Evolutionary conservation across 176 grass and related monocot genomes (phyloP), one percentile per base, ranked within the genome.

Genomic region (Triticum dicoccoides): DNA sequence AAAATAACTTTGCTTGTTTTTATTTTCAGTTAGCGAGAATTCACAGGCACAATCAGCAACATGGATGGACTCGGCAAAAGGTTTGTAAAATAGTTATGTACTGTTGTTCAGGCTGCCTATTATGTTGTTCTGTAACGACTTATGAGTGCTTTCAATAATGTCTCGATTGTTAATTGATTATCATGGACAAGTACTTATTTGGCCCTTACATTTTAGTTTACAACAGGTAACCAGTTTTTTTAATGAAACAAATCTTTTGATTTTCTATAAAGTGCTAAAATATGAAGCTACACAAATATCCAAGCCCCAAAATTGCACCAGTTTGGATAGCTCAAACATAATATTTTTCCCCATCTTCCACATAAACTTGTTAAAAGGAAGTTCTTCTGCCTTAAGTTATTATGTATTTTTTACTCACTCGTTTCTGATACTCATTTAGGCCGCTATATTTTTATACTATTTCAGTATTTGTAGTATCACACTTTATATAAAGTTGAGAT

Each of bases 1-100:
- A 59, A 49, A 29, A 81, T 83, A 5, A 72, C 34, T 47, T 10
- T 44, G 13, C 38, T 69, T 69, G 4, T 69, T 77, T 59, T 37
- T 81, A 20, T 42, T 45, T 45, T 11, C 85, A 99, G 97, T 88
- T 99, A 56, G 64, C 92, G 79, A 91, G 97, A 90, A 99, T 97
- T 87, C 97, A 99, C 83, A 86, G 90, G 79, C 90, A 89, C 44
- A 93, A 89, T 84, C 90, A 86, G 72, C 89, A 86, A 76, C 90
- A 90, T 78, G 97, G 97, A 39, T 99, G 97, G 94, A 99, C 97
- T 37, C 92, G 97, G 4, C 97, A 99, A 92, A 99, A 99, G 97
- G 97, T 97, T 84, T 79, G 71, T 52, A 20, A 42, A 82, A 65
- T 51, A 79, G 64, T 25, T 52, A 14, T 77, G 38, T 84, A 70